Base-by-base conservation (phyloP, 805 yeast species). In the Candida multigemmis region DNA sequence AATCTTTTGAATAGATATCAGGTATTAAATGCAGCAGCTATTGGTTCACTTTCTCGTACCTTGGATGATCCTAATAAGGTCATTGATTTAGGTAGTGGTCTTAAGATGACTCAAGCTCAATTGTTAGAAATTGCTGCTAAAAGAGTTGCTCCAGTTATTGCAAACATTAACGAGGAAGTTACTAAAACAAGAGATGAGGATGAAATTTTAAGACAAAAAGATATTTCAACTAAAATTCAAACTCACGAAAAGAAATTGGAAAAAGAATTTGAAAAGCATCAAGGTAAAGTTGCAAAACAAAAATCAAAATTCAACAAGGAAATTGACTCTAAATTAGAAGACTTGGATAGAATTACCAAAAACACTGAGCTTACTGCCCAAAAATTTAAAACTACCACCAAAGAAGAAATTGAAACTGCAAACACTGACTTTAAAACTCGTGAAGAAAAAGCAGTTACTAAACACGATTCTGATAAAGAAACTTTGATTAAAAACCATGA, bases 141-240 rank as follows among this genome's bases (percentile, higher is more conserved):
- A 36, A 59, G 77, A 37, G 73, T 71, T 20, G 68, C 70, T 18
- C 78, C 78, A 4, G 65, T 71, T 20, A 52, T 71, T 41, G 57
- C 63, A 23, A 56, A 49, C 36, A 70, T 71, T 42, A 67, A 70
- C 41, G 66, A 60, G 16, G 65, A 66, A 33, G 77, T 70, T 24
- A 50, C 46, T 25, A 55, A 58, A 36, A 56, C 66, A 17, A 45
- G 63, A 34, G 35, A 54, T 30, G 67, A 56, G 35, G 74, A 68
- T 42, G 53, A 57, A 38, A 48, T 62, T 44, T 46, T 52, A 33
- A 46, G 60, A 44, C 44, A 64, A 44, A 48, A 55, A 30, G 52
- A 47, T 19, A 52, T 63, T 27, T 58, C 52, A 14, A 37, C 46
- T 23, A 63, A 59, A 34, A 56, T 50, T 16, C 42, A 46, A 14